Conservation (phyloP, 768 basidiomycete genomes). For the Leucosporidium yakuticum region DNA sequence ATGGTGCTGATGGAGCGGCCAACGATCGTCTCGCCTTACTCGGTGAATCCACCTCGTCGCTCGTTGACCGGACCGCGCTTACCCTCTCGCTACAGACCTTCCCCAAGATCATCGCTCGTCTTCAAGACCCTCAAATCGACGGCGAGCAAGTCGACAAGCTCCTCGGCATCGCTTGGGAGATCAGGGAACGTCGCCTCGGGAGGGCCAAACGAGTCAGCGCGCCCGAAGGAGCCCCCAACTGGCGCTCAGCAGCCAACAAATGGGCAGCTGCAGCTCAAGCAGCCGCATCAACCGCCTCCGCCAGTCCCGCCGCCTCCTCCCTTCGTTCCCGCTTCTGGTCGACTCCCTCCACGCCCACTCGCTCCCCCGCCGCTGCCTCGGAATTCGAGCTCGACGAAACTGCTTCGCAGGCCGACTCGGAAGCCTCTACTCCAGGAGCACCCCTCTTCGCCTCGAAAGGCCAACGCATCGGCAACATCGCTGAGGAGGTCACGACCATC, state of each 20-base stretch:
- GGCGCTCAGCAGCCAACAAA: conserved; percentile 1
- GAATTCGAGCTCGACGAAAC: conserved; percentile 18
- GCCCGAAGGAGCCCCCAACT: background rate
- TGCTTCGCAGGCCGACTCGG: conserved; percentile 9
- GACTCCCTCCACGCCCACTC: background rate
- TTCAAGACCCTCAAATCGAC: conserved; percentile 17
- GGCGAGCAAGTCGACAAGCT: conserved; percentile 25
- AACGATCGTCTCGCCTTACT: conserved; percentile 22
- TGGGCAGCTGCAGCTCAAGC: background rate
- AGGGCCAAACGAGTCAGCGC: background rate
- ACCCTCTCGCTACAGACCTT: background rate
- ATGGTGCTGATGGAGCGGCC: conserved; percentile 14
- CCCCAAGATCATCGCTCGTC: conserved; percentile 10
- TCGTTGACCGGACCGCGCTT: background rate
- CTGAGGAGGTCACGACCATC: conserved; percentile 17
- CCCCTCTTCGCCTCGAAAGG: background rate
- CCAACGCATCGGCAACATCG: background rate
- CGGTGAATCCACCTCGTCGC: background rate
- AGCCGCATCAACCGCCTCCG: background rate
- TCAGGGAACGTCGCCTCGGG: conserved; percentile 27
- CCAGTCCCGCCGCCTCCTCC: background rate
- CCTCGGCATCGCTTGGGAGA: conserved; percentile 22
- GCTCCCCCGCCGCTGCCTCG: background rate
- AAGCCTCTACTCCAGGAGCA: background rate
- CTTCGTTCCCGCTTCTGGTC: background rate